Percentiles rank a stretch among this genome's conserved stretches.
phyloP scores from a whole-genome alignment of 2,329 filamentous ascomycete genomes.

The Aspergillus intermedius region DNA sequence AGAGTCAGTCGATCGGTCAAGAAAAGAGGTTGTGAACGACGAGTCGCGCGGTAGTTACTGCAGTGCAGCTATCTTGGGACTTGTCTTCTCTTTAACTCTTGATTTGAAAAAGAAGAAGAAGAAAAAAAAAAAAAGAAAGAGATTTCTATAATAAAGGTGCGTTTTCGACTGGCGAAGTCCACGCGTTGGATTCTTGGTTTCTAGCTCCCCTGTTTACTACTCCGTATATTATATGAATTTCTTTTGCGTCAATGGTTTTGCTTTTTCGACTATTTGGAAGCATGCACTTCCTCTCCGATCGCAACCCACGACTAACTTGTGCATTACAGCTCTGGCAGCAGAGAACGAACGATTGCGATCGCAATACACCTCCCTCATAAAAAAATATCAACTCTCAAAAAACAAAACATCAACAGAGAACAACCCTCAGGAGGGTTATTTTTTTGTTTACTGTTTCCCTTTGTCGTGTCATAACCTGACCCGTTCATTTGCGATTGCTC shows the following conservation, averaged over 20 bases:
- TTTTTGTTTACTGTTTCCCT: not conserved
- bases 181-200: not conserved
- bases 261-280: constrained; percentile 8
- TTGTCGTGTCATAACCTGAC: constrained; percentile 7
- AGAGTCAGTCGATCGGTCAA: no score
- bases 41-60: constrained; percentile 11
- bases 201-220: not conserved
- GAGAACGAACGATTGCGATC: constrained; percentile 6
- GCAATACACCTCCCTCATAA: not conserved
- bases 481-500: constrained; percentile 20
- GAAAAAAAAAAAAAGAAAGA: constrained; percentile 2
- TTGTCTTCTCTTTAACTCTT: constrained; percentile 10
- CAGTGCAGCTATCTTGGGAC: constrained; percentile 23
- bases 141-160: not conserved
- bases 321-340: not conserved
- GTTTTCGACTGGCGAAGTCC: not conserved
- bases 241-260: constrained; percentile 8
- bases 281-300: constrained; percentile 8
- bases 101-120: constrained; percentile 4
- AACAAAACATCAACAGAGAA: constrained; percentile 1
- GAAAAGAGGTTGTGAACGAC: no score
- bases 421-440: constrained; percentile 16
- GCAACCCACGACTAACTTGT: constrained; percentile 10
- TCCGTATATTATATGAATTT: not conserved
- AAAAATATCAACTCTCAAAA: constrained; percentile 1